These are phyloP conservation scores for Barnettozyma salicaria DNA, from an alignment of 805 yeast species.

Conservation along the genomic window DNA sequence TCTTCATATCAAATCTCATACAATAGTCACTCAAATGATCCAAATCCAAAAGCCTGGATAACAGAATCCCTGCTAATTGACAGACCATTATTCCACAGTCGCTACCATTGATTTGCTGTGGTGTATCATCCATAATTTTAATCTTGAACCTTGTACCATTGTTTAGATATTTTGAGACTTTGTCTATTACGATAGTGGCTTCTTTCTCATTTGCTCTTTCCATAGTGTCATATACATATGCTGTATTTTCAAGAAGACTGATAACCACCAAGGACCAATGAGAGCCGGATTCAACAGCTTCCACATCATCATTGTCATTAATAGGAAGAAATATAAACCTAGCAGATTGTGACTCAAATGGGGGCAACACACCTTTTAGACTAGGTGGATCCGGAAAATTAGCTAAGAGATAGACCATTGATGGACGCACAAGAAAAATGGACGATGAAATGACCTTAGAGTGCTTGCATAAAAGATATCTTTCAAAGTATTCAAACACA, in stretches of 20 bases:
- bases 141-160: slow-evolving; percentile 18
- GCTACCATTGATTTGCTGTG: slow-evolving; percentile 59
- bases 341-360: slow-evolving; percentile 30
- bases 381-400: slow-evolving; percentile 43
- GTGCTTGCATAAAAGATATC: slow-evolving; percentile 25
- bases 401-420: slow-evolving; percentile 56
- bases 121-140: slow-evolving; percentile 29
- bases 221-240: slow-evolving; percentile 55
- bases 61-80: slow-evolving; percentile 32
- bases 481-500: slow-evolving; percentile 50
- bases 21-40: slow-evolving; percentile 23
- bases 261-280: slow-evolving; percentile 71
- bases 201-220: slow-evolving; percentile 23
- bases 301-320: slow-evolving; percentile 58
- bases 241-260: slow-evolving; percentile 39
- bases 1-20: slow-evolving; percentile 35
- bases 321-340: slow-evolving; percentile 60
- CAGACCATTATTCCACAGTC: slow-evolving; percentile 49
- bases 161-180: slow-evolving; percentile 20
- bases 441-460: slow-evolving; percentile 25
- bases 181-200: slow-evolving; percentile 19
- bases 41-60: slow-evolving; percentile 30
- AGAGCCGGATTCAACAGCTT: slow-evolving; percentile 56
- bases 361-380: slow-evolving; percentile 41
- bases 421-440: slow-evolving; percentile 46